These are phyloP conservation scores for Hibiscus syriacus DNA, from an alignment of 345 rosid genomes.

Conservation along the genomic window DNA sequence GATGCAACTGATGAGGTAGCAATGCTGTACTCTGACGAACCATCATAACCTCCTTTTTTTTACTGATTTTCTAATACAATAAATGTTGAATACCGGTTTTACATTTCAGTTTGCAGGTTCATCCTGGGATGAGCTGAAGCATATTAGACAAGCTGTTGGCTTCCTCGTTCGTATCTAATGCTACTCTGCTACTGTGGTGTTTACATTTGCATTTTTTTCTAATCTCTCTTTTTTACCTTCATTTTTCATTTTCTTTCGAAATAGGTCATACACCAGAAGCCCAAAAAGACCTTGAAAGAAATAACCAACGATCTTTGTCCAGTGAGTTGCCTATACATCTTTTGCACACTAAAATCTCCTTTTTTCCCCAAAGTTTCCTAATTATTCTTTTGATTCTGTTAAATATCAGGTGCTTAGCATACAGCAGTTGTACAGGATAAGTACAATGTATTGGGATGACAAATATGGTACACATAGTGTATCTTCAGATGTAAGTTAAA, in stretches of 20 bases:
- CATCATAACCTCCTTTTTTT: background rate
- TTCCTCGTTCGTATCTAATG: conserved; percentile 54
- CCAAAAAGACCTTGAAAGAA: too few species aligned
- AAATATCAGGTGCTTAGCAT: conserved; percentile 65
- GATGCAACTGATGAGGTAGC: conserved; percentile 72
- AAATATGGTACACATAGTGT: too few species aligned
- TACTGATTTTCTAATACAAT: background rate
- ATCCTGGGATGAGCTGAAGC: conserved; percentile 90
- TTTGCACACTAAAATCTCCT: background rate
- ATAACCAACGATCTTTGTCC: too few species aligned
- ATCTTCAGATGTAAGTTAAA: conserved; percentile 70
- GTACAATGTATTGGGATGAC: too few species aligned
- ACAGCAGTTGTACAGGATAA: too few species aligned
- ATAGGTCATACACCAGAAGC: too few species aligned
- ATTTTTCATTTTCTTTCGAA: background rate
- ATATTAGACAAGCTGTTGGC: conserved; percentile 97
- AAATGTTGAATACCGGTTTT: conserved; percentile 11
- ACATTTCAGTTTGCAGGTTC: conserved; percentile 70
- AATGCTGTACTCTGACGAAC: background rate
- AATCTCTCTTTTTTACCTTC: background rate
- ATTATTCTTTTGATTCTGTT: background rate
- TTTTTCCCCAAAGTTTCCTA: background rate
- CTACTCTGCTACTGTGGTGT: background rate
- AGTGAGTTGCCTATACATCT: too few species aligned
- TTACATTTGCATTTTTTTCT: background rate